These are phyloP conservation scores for Cladophialophora psammophila DNA, from an alignment of 2,329 filamentous ascomycete species.

Conservation along the genomic window DNA sequence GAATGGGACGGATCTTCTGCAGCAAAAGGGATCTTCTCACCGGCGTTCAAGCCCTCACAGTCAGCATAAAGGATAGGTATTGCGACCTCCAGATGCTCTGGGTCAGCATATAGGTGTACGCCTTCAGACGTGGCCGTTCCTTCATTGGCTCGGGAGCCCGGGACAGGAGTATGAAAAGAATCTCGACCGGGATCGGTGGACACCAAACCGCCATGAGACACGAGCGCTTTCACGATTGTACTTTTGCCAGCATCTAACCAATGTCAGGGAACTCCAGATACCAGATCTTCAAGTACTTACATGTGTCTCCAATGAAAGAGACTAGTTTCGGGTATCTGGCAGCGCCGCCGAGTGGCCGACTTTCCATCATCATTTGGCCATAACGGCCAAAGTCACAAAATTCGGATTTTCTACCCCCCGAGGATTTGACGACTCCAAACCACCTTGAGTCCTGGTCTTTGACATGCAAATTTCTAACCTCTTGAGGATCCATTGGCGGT, in stretches of 20 bases:
- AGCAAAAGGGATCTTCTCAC: conserved; percentile 41
- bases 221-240: conserved; percentile 58
- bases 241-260: conserved; percentile 57
- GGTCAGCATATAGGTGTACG: conserved; percentile 62
- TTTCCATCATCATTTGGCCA: conserved; percentile 52
- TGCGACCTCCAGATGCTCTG: conserved; percentile 48
- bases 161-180: conserved; percentile 51
- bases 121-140: conserved; percentile 58
- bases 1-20: conserved; percentile 39
- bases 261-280: background rate
- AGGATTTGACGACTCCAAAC: conserved; percentile 46
- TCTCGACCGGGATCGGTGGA: conserved; percentile 40
- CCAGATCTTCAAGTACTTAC: background rate
- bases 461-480: conserved; percentile 44
- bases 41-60: conserved; percentile 61
- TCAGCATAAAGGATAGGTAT: conserved; percentile 59
- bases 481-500: conserved; percentile 4
- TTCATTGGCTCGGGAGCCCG: conserved; percentile 51
- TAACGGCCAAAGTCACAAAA: conserved; percentile 57
- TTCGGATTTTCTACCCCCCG: conserved; percentile 40
- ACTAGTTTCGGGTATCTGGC: conserved; percentile 49
- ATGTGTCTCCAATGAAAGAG: conserved; percentile 55
- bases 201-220: conserved; percentile 47
- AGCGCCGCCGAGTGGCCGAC: conserved; percentile 32
- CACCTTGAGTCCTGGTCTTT: conserved; percentile 50